Evolutionary conservation across 495 filamentous ascomycete species (phyloP).

Genomic region (Peziza echinospora): DNA sequence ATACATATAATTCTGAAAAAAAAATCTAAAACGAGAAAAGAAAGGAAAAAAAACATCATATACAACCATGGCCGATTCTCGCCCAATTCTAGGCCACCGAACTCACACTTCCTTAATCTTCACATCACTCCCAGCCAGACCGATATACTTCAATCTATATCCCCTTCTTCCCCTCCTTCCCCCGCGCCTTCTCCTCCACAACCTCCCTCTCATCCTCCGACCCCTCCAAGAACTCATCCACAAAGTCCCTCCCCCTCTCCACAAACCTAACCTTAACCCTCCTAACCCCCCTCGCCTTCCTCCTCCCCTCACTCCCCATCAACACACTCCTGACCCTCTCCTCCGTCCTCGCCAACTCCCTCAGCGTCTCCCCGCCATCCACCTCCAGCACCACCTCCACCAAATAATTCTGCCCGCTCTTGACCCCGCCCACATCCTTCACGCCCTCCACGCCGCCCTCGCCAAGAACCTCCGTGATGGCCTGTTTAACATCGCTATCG

Average conservation of each 20-base stretch:
- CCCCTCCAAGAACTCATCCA: conserved; percentile 16
- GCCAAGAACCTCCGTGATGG: conserved; percentile 36
- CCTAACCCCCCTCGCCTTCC: conserved; percentile 59
- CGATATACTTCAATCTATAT: too few relatives aligned
- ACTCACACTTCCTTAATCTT: too few relatives aligned
- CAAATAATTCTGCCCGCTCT: conserved; percentile 85
- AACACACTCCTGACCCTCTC: conserved; percentile 44
- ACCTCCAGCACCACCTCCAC: conserved; percentile 71
- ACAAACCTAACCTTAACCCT: conserved; percentile 65
- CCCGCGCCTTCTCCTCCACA: not conserved
- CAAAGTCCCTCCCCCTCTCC: conserved; percentile 26
- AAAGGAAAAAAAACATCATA: too few relatives aligned
- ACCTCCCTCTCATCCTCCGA: conserved; percentile 6
- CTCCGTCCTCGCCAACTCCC: conserved; percentile 45
- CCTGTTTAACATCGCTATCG: conserved; percentile 57
- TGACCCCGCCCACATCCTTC: conserved; percentile 62
- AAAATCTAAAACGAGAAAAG: too few relatives aligned
- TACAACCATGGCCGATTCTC: too few relatives aligned
- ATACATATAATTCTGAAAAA: too few relatives aligned
- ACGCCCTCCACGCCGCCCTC: conserved; percentile 32
- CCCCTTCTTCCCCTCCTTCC: too few relatives aligned
- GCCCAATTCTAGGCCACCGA: too few relatives aligned
- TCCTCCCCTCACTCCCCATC: conserved; percentile 21
- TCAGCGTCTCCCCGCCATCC: conserved; percentile 47
- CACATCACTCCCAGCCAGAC: too few relatives aligned